Conservation (phyloP, 805 yeast genomes). For the Metschnikowia shivogae region DNA sequence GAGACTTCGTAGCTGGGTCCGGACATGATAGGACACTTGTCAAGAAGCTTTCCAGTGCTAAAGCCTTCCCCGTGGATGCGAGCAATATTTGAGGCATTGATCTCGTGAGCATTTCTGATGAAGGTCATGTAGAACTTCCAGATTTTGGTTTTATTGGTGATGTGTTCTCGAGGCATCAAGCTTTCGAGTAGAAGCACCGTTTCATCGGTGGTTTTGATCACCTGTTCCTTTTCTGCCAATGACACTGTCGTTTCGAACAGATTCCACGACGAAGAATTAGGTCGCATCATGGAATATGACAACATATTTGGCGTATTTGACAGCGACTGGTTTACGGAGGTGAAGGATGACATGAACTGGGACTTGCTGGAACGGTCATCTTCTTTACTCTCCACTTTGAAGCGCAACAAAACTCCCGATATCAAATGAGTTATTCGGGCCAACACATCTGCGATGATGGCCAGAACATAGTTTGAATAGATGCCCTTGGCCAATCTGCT, state of each 20-base stretch:
- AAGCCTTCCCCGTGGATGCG: constrained; percentile 20
- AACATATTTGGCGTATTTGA: not conserved
- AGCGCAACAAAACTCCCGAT: constrained; percentile 30
- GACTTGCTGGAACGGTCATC: not conserved
- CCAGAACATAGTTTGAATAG: constrained; percentile 21
- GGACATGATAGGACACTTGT: constrained; percentile 20
- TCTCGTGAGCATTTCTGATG: constrained; percentile 27
- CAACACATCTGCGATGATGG: constrained; percentile 27
- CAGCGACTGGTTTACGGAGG: not conserved
- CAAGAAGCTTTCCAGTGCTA: constrained; percentile 14
- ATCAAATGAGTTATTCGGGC: constrained; percentile 29
- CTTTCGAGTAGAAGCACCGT: constrained; percentile 12
- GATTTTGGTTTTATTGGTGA: constrained; percentile 19
- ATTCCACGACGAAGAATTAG: not conserved
- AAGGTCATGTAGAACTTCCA: constrained; percentile 41
- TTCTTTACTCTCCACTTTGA: constrained; percentile 12
- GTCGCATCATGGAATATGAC: constrained; percentile 1
- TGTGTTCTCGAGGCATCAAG: constrained; percentile 3
- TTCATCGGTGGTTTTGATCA: constrained; percentile 13
- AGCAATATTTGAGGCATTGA: constrained; percentile 29
- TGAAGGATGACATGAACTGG: constrained; percentile 4
- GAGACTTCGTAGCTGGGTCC: constrained; percentile 29
- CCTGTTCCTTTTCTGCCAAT: constrained; percentile 10
- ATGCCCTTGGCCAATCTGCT: constrained; percentile 6
- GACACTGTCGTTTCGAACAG: constrained; percentile 6